Evolutionary conservation across 371 early-diverging fungal genomes (phyloP), one percentile per base, ranked within the genome.

Genomic region (Blakeslea trispora): DNA sequence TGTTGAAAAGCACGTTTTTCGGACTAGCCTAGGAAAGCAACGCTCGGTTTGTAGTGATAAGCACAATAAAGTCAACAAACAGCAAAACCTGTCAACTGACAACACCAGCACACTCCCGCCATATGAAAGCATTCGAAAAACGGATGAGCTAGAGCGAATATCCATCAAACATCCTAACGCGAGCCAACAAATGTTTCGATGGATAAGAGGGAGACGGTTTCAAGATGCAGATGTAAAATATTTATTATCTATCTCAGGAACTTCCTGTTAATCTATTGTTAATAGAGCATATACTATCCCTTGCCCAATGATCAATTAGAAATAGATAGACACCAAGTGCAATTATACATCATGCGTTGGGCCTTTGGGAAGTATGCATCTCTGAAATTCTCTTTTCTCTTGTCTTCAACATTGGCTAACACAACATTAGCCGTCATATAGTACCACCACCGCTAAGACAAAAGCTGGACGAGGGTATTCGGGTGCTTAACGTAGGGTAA

Each of bases 401-500:
- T 13, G 3, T 14, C 11, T 2, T 13, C 14, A 37, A 3, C 11
- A 11, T 13, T 37, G 37, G 37, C 28, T 28, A 7, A 28, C 7
- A 7, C 28, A 28, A 28, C 7, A 28, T 7, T 37, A 62, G 63
- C 37, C 63, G 63, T 22, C 63, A 62, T 37, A 41, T 62, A 9
- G 43, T 51, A 11, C 54, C 59, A 31, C 50, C 64, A 7, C 45
- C 45, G 1, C 32, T 59, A 19, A 43, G 51, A n/a, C 35, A 40
- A 15, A 49, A 13, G 22, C 32, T 59, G 21, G 37, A 31, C 31
- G 41, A 64, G 28, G 64, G 64, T 1, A 55, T 53, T 35, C 31
- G 24, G 14, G 64, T 59, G 11, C 39, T 64, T 13, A 47, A 64
- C 14, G 47, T 64, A 22, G 34, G 51, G 64, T 64, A 64, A 59